phyloP scores from a whole-genome alignment of 768 basidiomycete genomes.

The Lactarius vividus region DNA sequence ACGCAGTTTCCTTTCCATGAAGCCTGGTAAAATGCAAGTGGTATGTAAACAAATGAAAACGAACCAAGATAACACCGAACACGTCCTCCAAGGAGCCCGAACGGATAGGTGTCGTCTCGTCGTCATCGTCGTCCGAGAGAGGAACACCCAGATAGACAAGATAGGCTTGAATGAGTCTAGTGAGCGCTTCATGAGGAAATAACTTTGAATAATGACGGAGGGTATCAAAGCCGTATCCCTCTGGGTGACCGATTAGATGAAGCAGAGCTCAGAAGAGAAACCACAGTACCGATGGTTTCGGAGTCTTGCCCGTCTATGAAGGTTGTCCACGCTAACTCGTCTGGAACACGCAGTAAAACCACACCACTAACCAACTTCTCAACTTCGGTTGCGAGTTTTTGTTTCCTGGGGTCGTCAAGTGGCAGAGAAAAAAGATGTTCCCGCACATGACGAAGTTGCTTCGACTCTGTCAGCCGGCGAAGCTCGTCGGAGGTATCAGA shows the following conservation, averaged over 20 bases:
- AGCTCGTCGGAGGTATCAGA: slow-evolving; percentile 73
- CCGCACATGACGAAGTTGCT: slow-evolving; percentile 64
- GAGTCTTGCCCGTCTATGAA: slow-evolving; percentile 73
- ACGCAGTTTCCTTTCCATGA: slow-evolving; percentile 12
- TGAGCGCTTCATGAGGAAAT: slow-evolving; percentile 59
- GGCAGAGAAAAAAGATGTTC: slow-evolving; percentile 63
- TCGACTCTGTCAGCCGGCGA: slow-evolving; percentile 75
- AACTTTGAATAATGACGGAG: slow-evolving; percentile 60
- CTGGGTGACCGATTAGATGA: slow-evolving; percentile 37
- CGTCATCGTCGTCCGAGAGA: slow-evolving; percentile 44
- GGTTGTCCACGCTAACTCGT: slow-evolving; percentile 80
- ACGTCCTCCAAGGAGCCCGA: slow-evolving; percentile 45
- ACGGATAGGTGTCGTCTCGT: slow-evolving; percentile 32
- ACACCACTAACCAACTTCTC: slow-evolving; percentile 72
- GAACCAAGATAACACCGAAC: slow-evolving; percentile 60
- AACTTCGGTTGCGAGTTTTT: slow-evolving; percentile 53
- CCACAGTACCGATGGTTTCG: slow-evolving; percentile 54
- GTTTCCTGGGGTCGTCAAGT: slow-evolving; percentile 40
- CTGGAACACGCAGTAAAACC: slow-evolving; percentile 69
- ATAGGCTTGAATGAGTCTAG: slow-evolving; percentile 63
- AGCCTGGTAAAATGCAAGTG: not conserved
- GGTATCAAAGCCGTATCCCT: slow-evolving; percentile 54
- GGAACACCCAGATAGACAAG: slow-evolving; percentile 57
- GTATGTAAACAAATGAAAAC: slow-evolving; percentile 29
- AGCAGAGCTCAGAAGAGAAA: slow-evolving; percentile 13